These are phyloP conservation scores for Populus tremula DNA, from an alignment of 345 rosid genomes.

Conservation along the genomic window DNA sequence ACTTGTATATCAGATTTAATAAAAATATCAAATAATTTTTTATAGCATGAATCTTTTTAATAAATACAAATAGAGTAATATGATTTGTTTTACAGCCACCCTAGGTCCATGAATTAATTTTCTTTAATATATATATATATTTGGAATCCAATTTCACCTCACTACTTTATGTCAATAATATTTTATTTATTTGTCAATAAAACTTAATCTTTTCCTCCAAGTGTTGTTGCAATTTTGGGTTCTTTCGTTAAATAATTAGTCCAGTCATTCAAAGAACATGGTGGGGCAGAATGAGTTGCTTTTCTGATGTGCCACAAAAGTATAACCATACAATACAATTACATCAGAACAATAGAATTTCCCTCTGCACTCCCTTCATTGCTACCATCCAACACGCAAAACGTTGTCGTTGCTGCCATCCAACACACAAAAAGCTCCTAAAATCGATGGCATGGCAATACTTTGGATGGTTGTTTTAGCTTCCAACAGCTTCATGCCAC, in stretches of 20 bases:
- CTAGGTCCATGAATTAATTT: too few relatives aligned
- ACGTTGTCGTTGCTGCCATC: background rate
- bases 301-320: conserved; percentile 6
- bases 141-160: too few relatives aligned
- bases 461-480: background rate
- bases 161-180: too few relatives aligned
- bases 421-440: background rate
- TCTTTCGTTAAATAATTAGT: background rate
- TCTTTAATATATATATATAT: too few relatives aligned
- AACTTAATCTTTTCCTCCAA: too few relatives aligned
- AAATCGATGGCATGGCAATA: background rate
- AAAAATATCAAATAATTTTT: too few relatives aligned
- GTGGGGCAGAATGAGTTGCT: background rate
- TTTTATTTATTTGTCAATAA: too few relatives aligned
- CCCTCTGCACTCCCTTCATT: background rate
- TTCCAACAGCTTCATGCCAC: too few relatives aligned
- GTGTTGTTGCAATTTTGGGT: background rate
- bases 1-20: accelerated
- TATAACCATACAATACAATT: conserved; percentile 1
- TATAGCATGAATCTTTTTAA: too few relatives aligned
- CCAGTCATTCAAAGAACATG: conserved; percentile 3
- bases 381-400: background rate
- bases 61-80: too few relatives aligned
- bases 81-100: too few relatives aligned
- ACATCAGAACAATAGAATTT: background rate